Evolutionary conservation across 2,329 filamentous ascomycete genomes (phyloP), one percentile per base, ranked within the genome.

Genomic region (Penicillium sp.): DNA sequence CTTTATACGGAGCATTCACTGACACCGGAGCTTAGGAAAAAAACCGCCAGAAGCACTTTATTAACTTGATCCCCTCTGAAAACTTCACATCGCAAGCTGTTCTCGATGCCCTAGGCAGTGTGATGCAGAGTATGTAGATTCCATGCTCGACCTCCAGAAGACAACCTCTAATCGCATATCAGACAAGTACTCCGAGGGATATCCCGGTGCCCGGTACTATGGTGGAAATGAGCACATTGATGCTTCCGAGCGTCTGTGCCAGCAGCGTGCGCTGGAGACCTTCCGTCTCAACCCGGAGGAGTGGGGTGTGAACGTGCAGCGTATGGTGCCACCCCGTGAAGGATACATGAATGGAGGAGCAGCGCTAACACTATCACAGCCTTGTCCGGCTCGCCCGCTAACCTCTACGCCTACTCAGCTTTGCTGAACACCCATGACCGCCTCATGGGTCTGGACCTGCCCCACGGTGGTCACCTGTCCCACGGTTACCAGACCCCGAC

Each of bases 151-250:
- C 13, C 25, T 45, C 45, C 31, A 26, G 4, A 29, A 59, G 25
- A 27, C n/a, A 35, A 46, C 16, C 29, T n/a, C 65, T 66, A 77
- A 79, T 57, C 39, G 43, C 39, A 54, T 58, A 64, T 5, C 74
- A 90, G 91, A 98, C 79, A 98, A 99, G 77, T 99, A 99, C 80
- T 98, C 95, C 0, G 95, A 99, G 77, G 95, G 95, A 51, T 99
- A 99, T 70, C 95, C 93, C 31, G 95, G 95, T 55, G 93, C 93
- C 60, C 85, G 93, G 72, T 98, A 98, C 80, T 98, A 98, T 73
- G 93, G 93, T 53, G 93, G 93, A 63, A 98, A 98, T 76, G 90
- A 97, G 78, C 92, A 93, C 76, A 98, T 98, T 70, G 93, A 98
- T 71, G 85, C 92, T 70, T 86, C 93, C 6, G 93, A 98, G 80